A percentile compares a stretch with the other conserved stretches of the same genome.
These are phyloP conservation scores for Delonix regia DNA, from an alignment of 306 rosid genomes.

Conservation along the genomic window DNA sequence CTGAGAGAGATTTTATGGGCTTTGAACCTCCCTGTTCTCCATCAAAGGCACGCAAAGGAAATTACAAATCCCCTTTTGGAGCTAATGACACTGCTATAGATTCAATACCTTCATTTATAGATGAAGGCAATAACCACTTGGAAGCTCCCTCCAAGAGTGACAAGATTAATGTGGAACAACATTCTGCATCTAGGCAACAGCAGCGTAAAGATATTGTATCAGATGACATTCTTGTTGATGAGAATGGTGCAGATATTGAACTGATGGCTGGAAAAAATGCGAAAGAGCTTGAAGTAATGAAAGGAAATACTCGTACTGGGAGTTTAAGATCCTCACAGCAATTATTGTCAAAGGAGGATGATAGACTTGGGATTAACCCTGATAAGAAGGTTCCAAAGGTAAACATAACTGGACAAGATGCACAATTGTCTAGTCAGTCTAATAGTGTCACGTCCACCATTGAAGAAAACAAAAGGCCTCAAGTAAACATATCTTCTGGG, in stretches of 20 bases:
- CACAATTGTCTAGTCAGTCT: slow-evolving; percentile 44
- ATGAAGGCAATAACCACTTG: slow-evolving; percentile 24
- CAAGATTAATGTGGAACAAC: slow-evolving; percentile 26
- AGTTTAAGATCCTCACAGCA: slow-evolving; percentile 28
- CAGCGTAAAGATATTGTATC: slow-evolving; percentile 36
- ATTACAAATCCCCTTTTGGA: slow-evolving; percentile 21
- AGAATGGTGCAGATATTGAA: slow-evolving; percentile 7
- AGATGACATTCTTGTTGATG: slow-evolving; percentile 30
- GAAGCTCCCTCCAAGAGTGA: slow-evolving; percentile 20
- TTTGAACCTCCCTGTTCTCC: slow-evolving; percentile 30
- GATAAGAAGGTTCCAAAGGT: slow-evolving; percentile 44
- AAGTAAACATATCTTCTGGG: slow-evolving; percentile 36
- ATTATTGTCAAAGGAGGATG: slow-evolving; percentile 34
- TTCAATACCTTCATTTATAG: slow-evolving; percentile 6
- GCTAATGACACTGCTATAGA: slow-evolving; percentile 21
- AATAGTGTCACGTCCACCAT: slow-evolving; percentile 41
- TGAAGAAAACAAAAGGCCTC: slow-evolving; percentile 41
- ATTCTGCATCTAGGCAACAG: slow-evolving; percentile 12
- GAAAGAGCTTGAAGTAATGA: slow-evolving; percentile 10
- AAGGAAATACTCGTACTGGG: slow-evolving; percentile 25
- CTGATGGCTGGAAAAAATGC: slow-evolving; percentile 27
- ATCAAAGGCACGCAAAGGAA: slow-evolving; percentile 13
- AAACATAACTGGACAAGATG: slow-evolving; percentile 36
- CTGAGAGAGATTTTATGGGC: slow-evolving; percentile 19
- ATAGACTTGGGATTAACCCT: slow-evolving; percentile 35